A percentile compares a stretch with the other conserved stretches of the same genome.
These are phyloP conservation scores for Graphiopsis chlorocephala DNA, from an alignment of 2,329 filamentous ascomycete genomes.

Conservation along the genomic window DNA sequence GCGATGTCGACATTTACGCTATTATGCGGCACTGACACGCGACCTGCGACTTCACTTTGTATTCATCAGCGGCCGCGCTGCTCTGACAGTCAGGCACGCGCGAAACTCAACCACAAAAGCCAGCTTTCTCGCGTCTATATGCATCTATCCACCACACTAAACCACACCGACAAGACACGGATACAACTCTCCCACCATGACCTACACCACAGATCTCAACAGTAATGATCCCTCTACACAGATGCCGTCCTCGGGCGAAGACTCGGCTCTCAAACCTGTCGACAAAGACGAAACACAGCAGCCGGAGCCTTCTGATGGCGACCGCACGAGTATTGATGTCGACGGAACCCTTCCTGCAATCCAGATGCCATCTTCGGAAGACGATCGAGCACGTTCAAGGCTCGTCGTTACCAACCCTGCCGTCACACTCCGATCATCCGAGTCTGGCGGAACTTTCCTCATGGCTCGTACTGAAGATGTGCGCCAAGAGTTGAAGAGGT, in stretches of 20 bases:
- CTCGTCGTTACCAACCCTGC: not conserved
- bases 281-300: not conserved
- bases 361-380: not conserved
- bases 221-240: not conserved
- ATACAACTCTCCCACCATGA: not conserved
- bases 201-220: not conserved
- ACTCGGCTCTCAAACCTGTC: not conserved
- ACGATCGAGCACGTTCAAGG: not conserved
- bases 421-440: not conserved
- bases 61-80: not conserved
- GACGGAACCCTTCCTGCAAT: not conserved
- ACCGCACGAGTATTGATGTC: not conserved
- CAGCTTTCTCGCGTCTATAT: not conserved
- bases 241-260: not conserved
- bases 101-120: not conserved
- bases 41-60: not conserved
- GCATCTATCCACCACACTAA: not conserved
- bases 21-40: not conserved
- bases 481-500: not conserved
- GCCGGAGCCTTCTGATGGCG: not conserved
- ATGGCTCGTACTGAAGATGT: not conserved
- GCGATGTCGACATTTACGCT: not conserved
- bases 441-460: not conserved
- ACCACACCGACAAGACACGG: not conserved
- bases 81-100: not conserved